Evolutionary conservation across 352 stramenopile species (phyloP).

Genomic region (Pythium scleroteichum): DNA sequence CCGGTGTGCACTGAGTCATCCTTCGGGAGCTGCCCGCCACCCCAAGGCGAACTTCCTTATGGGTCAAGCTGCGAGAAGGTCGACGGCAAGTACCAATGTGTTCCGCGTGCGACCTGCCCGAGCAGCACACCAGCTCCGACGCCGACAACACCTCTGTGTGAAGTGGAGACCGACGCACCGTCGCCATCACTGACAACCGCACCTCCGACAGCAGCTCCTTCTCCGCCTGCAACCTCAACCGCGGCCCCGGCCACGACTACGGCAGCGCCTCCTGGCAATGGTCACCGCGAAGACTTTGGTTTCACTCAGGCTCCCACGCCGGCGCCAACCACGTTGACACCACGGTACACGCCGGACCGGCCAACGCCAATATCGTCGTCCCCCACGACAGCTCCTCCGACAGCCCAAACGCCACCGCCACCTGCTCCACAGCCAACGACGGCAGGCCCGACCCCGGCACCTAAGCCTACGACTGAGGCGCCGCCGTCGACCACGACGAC

Average conservation of each 20-base stretch:
- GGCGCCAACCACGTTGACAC: constrained; percentile 8
- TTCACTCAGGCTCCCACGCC: not conserved
- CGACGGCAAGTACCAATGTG: constrained; percentile 11
- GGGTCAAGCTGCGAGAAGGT: constrained; percentile 8
- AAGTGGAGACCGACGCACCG: constrained; percentile 10
- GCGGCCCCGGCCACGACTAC: constrained; percentile 6
- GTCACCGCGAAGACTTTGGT: not conserved
- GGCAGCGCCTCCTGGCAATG: not conserved
- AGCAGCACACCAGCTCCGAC: not conserved
- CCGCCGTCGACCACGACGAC: not conserved
- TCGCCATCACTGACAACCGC: too few species aligned
- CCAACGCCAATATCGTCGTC: too few species aligned
- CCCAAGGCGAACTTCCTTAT: too few species aligned
- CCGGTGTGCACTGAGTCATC: too few species aligned
- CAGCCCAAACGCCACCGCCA: too few species aligned
- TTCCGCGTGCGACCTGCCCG: not conserved
- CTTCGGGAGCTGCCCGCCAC: too few species aligned
- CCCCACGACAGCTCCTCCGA: too few species aligned
- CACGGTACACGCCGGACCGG: not conserved
- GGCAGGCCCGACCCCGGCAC: not conserved
- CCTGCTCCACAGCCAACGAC: too few species aligned
- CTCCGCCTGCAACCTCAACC: not conserved
- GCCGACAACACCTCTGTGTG: not conserved
- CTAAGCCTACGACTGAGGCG: not conserved
- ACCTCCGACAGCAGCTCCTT: not conserved